Base-by-base conservation (phyloP, 2,329 filamentous ascomycete genomes). In the Calonectria henricotiae region DNA sequence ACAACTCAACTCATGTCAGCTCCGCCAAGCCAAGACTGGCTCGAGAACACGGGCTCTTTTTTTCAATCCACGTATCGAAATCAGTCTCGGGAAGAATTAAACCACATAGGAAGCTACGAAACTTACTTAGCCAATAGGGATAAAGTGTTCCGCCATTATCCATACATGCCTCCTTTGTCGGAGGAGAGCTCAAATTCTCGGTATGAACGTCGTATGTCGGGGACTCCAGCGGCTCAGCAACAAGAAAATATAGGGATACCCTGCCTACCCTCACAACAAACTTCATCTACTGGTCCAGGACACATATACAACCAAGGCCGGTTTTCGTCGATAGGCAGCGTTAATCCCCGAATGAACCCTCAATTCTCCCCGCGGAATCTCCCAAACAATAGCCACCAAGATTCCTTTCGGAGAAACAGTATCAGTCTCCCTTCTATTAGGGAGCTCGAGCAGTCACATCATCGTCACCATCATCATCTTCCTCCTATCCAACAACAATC, bases 391-490 rank as follows among this genome's bases (percentile, higher is more conserved):
- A 5, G 6, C 27, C 20, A 37, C n/a, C 55, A 41, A 23, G 49
- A 35, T 7, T 12, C 13, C 23, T 32, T 43, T 6, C 44, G 9
- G 4, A 44, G 6, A 55, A 49, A 6, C 27, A 39, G 11, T 1
- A 27, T 37, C 13, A 25, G 20, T 7, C 46, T 69, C 2, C 67
- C 67, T 30, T 51, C 62, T 12, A 43, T 69, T 25, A 32, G 54
- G 9, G 43, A 44, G 4, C 44, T 54, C 23, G 54, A 60, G 11
- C 37, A 15, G 32, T 20, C 35, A 9, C n/a, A 30, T 4, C 49
- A 17, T 35, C 64, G 41, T 5, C 20, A 27, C 7, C n/a, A 46
- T 47, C 51, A 58, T n/a, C 30, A 39, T 17, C 43, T 43, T 3
- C 17, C 43, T n/a, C 15, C 43, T 9, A 23, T 15, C 13, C 43